phyloP scores from a whole-genome alignment of 1,139 yeast genomes.

The Suhomyces chickasaworum region DNA sequence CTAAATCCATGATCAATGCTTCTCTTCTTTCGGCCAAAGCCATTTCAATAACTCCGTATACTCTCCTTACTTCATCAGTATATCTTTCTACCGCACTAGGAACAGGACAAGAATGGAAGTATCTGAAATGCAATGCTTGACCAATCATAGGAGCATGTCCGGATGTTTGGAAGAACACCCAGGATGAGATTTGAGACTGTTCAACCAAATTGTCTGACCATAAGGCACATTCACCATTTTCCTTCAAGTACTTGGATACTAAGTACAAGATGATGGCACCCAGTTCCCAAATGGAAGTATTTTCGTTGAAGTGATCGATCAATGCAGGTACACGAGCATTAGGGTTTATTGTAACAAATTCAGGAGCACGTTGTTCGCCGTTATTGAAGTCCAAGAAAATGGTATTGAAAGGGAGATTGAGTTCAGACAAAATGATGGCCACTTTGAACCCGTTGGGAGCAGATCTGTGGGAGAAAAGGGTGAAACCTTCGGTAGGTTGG shows the following conservation, averaged over 20 bases:
- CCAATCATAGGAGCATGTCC: constrained; percentile 99
- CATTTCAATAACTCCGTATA: constrained; percentile 93
- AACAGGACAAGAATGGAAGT: constrained; percentile 84
- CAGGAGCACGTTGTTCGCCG: constrained; percentile 93
- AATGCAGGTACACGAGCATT: constrained; percentile 94
- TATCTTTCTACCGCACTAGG: constrained; percentile 90
- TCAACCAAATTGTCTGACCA: constrained; percentile 82
- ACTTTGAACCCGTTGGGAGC: constrained; percentile 98
- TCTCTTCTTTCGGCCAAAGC: constrained; percentile 92
- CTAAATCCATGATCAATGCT: constrained; percentile 86
- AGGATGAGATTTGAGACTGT: constrained; percentile 82
- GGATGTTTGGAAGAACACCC: constrained; percentile 93
- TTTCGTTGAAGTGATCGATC: constrained; percentile 81
- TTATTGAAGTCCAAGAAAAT: constrained; percentile 83
- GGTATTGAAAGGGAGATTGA: constrained; percentile 77
- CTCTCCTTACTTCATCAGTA: constrained; percentile 90
- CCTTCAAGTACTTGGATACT: constrained; percentile 67
- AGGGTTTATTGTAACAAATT: constrained; percentile 87
- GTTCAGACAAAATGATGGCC: constrained; percentile 84
- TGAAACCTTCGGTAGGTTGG: constrained; percentile 82
- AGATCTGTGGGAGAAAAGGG: constrained; percentile 85
- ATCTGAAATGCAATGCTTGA: constrained; percentile 90
- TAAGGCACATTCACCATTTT: constrained; percentile 69
- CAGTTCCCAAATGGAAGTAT: constrained; percentile 88
- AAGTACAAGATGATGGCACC: constrained; percentile 86